Evolutionary conservation across 371 early-diverging fungal genomes (phyloP).

Genomic region (Mortierella sp.): DNA sequence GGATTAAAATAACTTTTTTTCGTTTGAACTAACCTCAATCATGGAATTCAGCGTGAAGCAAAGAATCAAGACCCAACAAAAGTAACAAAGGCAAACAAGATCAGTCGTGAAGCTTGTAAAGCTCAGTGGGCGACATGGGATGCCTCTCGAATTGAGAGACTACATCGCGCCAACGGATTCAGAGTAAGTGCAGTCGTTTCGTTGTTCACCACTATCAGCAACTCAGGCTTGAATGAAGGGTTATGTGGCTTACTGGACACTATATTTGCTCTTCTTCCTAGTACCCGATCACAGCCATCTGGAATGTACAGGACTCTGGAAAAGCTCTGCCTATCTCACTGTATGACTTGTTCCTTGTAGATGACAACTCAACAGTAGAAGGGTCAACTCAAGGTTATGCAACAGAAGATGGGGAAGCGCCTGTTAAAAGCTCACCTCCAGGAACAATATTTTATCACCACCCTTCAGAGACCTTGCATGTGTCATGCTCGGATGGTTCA

Average conservation of each 20-base stretch:
- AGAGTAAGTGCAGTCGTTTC: conserved; percentile 63
- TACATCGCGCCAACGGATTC: conserved; percentile 82
- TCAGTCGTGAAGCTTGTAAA: conserved; percentile 67
- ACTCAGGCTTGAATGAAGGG: background rate
- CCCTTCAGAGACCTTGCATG: conserved; percentile 56
- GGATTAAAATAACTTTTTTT: too few species aligned
- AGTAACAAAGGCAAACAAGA: conserved; percentile 84
- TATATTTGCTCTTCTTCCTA: conserved; percentile 3
- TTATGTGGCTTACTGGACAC: background rate
- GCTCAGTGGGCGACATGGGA: conserved; percentile 74
- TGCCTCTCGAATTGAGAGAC: conserved; percentile 71
- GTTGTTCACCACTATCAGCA: background rate
- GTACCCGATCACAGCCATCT: conserved; percentile 57
- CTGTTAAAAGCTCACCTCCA: conserved; percentile 45
- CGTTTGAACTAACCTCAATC: background rate
- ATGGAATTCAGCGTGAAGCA: conserved; percentile 60
- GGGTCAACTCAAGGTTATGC: conserved; percentile 32
- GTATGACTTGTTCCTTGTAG: conserved; percentile 34
- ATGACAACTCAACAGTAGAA: conserved; percentile 15
- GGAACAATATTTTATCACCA: conserved; percentile 64
- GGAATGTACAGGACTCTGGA: conserved; percentile 39
- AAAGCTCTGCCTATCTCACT: conserved; percentile 31
- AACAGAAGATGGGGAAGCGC: conserved; percentile 19
- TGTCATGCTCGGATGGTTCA: conserved; percentile 61
- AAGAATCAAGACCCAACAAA: conserved; percentile 70